These are phyloP conservation scores for Nemophila menziesii DNA, from an alignment of 257 asterid genomes.

Conservation along the genomic window DNA sequence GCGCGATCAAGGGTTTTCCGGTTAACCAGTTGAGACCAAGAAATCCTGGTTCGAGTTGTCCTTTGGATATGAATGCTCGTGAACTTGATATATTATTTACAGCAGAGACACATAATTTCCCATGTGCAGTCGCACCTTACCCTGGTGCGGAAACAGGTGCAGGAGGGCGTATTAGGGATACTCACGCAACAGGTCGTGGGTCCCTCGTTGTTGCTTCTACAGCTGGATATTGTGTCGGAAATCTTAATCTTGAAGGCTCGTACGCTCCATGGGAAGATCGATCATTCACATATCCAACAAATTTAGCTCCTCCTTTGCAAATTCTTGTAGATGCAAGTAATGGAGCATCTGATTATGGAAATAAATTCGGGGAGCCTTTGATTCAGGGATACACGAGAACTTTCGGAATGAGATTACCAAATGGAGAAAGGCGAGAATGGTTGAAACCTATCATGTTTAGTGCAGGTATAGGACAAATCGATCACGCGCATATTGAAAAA, in stretches of 20 bases:
- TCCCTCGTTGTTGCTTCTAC: constrained; percentile 85
- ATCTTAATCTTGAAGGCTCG: constrained; percentile 70
- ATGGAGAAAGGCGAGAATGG: constrained; percentile 91
- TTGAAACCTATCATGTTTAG: constrained; percentile 95
- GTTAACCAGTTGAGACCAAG: constrained; percentile 58
- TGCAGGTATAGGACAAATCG: constrained; percentile 89
- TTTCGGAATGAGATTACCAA: constrained; percentile 85
- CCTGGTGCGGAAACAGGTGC: constrained; percentile 99
- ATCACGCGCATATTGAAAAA: constrained; percentile 62
- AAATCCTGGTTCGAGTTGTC: constrained; percentile 64
- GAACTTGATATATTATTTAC: constrained; percentile 74
- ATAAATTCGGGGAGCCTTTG: constrained; percentile 89
- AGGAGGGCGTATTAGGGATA: constrained; percentile 91
- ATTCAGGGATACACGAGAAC: constrained; percentile 91
- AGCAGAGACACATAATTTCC: constrained; percentile 95
- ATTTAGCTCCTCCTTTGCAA: constrained; percentile 75
- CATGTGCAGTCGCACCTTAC: constrained; percentile 96
- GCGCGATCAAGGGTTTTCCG: constrained; percentile 73
- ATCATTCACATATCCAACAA: constrained; percentile 59
- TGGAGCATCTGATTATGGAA: constrained; percentile 96
- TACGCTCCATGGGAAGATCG: constrained; percentile 94
- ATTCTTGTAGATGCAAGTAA: constrained; percentile 86
- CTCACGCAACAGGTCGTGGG: constrained; percentile 94
- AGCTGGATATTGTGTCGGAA: constrained; percentile 91
- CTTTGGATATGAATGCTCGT: constrained; percentile 32